Evolutionary conservation across 495 filamentous ascomycete genomes (phyloP).

Genomic region (Penicillium desertorum): DNA sequence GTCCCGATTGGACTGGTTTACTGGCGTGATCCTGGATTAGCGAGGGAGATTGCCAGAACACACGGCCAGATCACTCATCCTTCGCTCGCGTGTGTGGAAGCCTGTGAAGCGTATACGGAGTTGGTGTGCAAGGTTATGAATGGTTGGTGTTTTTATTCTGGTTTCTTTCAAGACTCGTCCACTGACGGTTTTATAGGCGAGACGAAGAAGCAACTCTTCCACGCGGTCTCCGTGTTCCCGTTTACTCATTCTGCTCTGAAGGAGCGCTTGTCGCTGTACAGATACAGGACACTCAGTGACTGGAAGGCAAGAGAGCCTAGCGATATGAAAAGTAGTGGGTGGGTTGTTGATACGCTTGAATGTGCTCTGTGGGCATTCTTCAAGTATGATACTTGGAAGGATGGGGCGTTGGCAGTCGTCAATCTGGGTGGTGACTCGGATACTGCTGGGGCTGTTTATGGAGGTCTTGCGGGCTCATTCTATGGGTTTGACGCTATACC

Average conservation of each 20-base stretch:
- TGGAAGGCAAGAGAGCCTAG: constrained; percentile 19
- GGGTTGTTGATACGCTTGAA: constrained; percentile 49
- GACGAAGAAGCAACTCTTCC: constrained; percentile 22
- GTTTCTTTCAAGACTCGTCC: neutral
- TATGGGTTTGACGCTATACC: constrained; percentile 43
- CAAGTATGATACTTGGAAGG: constrained; percentile 37
- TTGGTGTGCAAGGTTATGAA: constrained; percentile 28
- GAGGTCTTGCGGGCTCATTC: constrained; percentile 46
- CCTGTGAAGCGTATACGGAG: constrained; percentile 42
- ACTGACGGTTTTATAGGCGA: constrained; percentile 16
- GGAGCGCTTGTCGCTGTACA: constrained; percentile 23
- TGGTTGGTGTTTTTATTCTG: constrained; percentile 16
- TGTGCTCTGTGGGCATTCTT: constrained; percentile 51
- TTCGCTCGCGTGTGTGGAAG: constrained; percentile 37
- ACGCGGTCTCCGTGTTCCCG: constrained; percentile 14
- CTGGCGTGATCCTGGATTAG: constrained; percentile 24
- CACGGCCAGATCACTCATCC: constrained; percentile 45
- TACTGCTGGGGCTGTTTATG: constrained; percentile 52
- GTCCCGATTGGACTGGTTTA: constrained; percentile 37
- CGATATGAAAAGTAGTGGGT: constrained; percentile 40
- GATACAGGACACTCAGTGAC: constrained; percentile 14
- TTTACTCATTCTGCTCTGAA: constrained; percentile 27
- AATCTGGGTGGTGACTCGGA: constrained; percentile 53
- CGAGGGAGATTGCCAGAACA: constrained; percentile 26
- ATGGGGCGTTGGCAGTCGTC: constrained; percentile 45